These are phyloP conservation scores for Penicillium sp. DNA, from an alignment of 2,329 filamentous ascomycete genomes.

Conservation along the genomic window DNA sequence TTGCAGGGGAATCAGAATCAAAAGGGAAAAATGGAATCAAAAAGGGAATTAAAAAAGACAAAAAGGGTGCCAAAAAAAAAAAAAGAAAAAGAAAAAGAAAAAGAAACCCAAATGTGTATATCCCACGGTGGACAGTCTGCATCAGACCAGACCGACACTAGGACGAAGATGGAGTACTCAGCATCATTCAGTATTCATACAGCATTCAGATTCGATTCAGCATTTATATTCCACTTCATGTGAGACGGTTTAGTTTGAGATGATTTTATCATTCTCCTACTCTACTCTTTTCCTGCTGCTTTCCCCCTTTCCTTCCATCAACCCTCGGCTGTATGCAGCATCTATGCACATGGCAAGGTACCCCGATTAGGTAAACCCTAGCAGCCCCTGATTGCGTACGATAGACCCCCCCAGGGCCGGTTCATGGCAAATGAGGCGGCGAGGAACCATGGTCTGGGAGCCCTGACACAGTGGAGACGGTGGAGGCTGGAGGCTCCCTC, in stretches of 20 bases:
- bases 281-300: neutral
- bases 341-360: too few relatives aligned
- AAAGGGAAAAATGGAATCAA: neutral
- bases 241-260: too few relatives aligned
- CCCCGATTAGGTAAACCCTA: slow-evolving; percentile 17
- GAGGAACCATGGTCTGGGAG: slow-evolving; percentile 34
- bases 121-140: slow-evolving; percentile 27
- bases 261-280: neutral
- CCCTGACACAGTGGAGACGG: slow-evolving; percentile 28
- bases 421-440: slow-evolving; percentile 28
- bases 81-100: neutral
- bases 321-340: too few relatives aligned
- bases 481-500: slow-evolving; percentile 12
- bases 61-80: neutral
- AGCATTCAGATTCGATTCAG: too few relatives aligned
- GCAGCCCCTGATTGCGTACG: slow-evolving; percentile 32
- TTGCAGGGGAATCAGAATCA: neutral
- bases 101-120: neutral
- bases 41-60: neutral
- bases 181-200: too few relatives aligned
- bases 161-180: slow-evolving; percentile 30
- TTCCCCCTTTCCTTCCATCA: neutral
- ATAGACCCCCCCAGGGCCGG: slow-evolving; percentile 22
- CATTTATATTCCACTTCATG: too few relatives aligned
- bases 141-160: slow-evolving; percentile 29